phyloP scores from a whole-genome alignment of 2,329 filamentous ascomycete genomes.

The Amauroascus verrucosus region DNA sequence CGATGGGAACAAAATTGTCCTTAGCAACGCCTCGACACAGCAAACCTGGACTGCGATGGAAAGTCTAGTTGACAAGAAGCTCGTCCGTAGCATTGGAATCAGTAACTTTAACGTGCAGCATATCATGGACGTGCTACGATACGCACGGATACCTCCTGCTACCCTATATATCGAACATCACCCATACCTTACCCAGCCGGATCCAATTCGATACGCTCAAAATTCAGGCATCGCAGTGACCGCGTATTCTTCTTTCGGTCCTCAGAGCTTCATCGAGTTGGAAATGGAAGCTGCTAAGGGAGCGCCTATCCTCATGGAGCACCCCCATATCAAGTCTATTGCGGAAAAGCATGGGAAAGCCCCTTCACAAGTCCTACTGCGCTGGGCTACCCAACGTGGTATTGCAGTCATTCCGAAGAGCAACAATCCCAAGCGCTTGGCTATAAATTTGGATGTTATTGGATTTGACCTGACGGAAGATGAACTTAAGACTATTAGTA shows the following conservation, averaged over 20 bases:
- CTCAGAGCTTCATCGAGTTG: constrained; percentile 67
- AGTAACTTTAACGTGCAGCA: constrained; percentile 73
- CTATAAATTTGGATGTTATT: constrained; percentile 57
- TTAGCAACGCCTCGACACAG: constrained; percentile 61
- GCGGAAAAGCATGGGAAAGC: constrained; percentile 62
- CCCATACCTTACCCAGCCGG: constrained; percentile 70
- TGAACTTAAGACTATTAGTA: constrained; percentile 58
- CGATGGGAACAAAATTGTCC: constrained; percentile 53
- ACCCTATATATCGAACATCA: constrained; percentile 85
- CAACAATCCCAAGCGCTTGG: constrained; percentile 46
- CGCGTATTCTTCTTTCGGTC: constrained; percentile 76
- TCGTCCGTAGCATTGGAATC: constrained; percentile 66
- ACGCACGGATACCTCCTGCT: constrained; percentile 62
- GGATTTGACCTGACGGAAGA: constrained; percentile 55
- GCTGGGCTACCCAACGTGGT: constrained; percentile 76
- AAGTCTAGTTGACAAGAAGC: constrained; percentile 55
- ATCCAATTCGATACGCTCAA: constrained; percentile 60
- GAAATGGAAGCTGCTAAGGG: constrained; percentile 57
- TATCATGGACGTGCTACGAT: constrained; percentile 68
- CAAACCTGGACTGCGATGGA: constrained; percentile 80
- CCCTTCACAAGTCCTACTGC: constrained; percentile 68
- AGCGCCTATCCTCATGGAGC: constrained; percentile 60
- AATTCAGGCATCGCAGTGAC: constrained; percentile 62
- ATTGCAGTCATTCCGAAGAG: constrained; percentile 77
- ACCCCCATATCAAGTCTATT: constrained; percentile 53